Conservation (phyloP, 257 asterid species). For the Phtheirospermum japonicum region DNA sequence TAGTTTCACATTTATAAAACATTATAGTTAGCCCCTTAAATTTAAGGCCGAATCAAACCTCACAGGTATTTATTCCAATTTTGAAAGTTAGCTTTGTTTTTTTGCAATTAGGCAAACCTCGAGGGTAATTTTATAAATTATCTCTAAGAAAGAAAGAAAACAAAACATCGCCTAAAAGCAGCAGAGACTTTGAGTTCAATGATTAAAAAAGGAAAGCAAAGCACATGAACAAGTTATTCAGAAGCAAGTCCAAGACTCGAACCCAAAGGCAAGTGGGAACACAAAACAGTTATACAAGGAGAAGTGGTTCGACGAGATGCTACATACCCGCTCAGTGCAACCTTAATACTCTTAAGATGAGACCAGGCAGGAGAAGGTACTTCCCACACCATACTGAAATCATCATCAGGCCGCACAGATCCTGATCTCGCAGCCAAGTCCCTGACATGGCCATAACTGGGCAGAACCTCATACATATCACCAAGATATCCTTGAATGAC, state of each 20-base stretch:
- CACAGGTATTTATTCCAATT: too few species aligned
- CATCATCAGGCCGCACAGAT: conserved; percentile 93
- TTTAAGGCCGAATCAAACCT: too few species aligned
- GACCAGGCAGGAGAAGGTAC: conserved; percentile 97
- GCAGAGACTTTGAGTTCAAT: too few species aligned
- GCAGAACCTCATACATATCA: conserved; percentile 85
- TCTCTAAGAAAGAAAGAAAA: too few species aligned
- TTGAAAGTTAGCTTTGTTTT: too few species aligned
- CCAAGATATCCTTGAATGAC: conserved; percentile 97
- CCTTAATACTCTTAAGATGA: conserved; percentile 87
- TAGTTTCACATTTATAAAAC: too few species aligned
- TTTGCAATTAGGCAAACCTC: too few species aligned
- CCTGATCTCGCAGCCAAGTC: conserved; percentile 98
- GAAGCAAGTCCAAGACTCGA: conserved; percentile 9
- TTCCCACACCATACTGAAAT: conserved; percentile 98
- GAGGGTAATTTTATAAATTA: too few species aligned
- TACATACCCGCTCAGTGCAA: conserved; percentile 83
- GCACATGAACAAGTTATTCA: neutral
- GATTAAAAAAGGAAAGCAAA: neutral
- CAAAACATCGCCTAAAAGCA: neutral
- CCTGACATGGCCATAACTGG: conserved; percentile 95
- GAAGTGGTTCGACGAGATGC: conserved; percentile 14
- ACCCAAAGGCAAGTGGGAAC: too few species aligned
- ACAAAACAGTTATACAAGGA: conserved; percentile 15
- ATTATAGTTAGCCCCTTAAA: too few species aligned